Base-by-base conservation (phyloP, 2,329 filamentous ascomycete genomes). In the Neopestalotiopsis sp. region DNA sequence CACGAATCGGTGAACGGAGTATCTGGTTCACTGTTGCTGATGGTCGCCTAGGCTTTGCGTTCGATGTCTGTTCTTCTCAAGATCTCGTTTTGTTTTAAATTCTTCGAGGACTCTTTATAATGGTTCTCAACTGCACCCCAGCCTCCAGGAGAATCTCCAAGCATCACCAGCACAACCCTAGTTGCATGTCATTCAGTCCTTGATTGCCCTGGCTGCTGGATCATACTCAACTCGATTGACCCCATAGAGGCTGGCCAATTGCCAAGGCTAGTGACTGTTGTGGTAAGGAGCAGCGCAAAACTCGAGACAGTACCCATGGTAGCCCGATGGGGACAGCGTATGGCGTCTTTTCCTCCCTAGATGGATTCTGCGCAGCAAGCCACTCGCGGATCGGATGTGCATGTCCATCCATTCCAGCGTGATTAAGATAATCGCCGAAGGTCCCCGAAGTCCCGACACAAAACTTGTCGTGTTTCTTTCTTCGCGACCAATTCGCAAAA, bases 381-480 rank as follows among this genome's bases (percentile, higher is more conserved):
- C 45, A 52, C 45, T 6, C 45, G 4, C 17, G 20, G 14, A 52
- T 52, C 17, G n/a, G 17, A 52, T 59, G 17, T 17, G 24, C 24
- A 13, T 59, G 59, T 14, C 59, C 12, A 62, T 62, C 59, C 59
- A 62, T 62, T 62, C 59, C 59, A 62, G 9, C n/a, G 57, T 28
- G 14, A 60, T 28, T 56, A 7, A 28, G 24, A 59, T 4, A 1
- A 10, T 14, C 20, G 7, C 24, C 57, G 57, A 34, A 14, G 24
- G 57, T 52, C 45, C 17, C 45, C 45, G n/a, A 24, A 52, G 45
- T n/a, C 4, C 45, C 14, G 4, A 52, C 7, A 7, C n/a, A 17
- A 24, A 28, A 28, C 24, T 20, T 20, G 20, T 9, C 45, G 3
- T 9, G 45, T 24, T n/a, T 5, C n/a, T 9, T 52, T 9, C 9